phyloP scores from a whole-genome alignment of 495 filamentous ascomycete species.

The Penicillium macrosclerotiorum region DNA sequence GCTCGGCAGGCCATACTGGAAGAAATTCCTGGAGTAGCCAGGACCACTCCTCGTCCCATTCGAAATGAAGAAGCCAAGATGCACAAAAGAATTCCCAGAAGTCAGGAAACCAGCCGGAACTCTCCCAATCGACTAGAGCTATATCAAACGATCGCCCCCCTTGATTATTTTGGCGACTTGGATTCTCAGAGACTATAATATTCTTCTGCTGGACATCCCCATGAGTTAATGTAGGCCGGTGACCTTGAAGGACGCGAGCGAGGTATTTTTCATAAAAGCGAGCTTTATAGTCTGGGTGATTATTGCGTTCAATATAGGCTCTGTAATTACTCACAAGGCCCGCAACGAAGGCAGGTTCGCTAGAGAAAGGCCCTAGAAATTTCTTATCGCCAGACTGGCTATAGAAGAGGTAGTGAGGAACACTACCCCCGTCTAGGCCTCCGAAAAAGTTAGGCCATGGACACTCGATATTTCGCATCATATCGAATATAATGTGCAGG shows the following conservation, averaged over 20 bases:
- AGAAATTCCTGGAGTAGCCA: constrained; percentile 27
- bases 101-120: constrained; percentile 27
- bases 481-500: constrained; percentile 19
- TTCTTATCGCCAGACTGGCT: constrained; percentile 17
- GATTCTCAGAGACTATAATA: constrained; percentile 26
- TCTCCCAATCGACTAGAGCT: constrained; percentile 26
- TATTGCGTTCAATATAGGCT: constrained; percentile 18
- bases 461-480: constrained; percentile 19
- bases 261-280: constrained; percentile 26
- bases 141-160: constrained; percentile 26
- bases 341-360: constrained; percentile 23
- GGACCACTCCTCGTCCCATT: constrained; percentile 28
- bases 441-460: constrained; percentile 23
- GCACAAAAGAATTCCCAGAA: constrained; percentile 30
- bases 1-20: constrained; percentile 28
- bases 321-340: constrained; percentile 23
- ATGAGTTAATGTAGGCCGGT: constrained; percentile 28
- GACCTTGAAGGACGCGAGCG: constrained; percentile 21
- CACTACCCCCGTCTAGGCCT: constrained; percentile 17
- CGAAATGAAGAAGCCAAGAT: constrained; percentile 13
- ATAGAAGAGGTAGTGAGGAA: constrained; percentile 25
- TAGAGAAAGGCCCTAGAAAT: constrained; percentile 21
- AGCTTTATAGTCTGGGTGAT: constrained; percentile 22
- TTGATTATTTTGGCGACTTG: constrained; percentile 15
- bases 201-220: constrained; percentile 31